Percentiles rank a stretch among this genome's conserved stretches.
Evolutionary conservation across 768 basidiomycete genomes (phyloP).

Genomic region (Polyporus arcularius): DNA sequence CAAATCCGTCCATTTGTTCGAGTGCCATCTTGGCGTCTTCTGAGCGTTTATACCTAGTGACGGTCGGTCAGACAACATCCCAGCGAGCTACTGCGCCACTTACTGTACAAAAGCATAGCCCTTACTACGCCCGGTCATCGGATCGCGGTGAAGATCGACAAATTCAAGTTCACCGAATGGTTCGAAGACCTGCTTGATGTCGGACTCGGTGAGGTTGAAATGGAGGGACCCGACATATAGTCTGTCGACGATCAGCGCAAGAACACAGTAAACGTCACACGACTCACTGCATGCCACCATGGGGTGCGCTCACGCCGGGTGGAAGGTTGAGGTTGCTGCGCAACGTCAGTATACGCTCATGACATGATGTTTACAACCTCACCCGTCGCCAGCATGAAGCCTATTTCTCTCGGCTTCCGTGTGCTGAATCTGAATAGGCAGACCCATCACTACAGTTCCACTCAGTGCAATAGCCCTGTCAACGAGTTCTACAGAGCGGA

Average conservation of each 20-base stretch:
- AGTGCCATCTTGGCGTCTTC: constrained; percentile 96
- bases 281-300: constrained; percentile 79
- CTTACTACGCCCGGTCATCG: constrained; percentile 92
- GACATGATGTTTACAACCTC: constrained; percentile 30
- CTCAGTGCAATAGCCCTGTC: constrained; percentile 87
- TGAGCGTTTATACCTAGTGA: constrained; percentile 75
- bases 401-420: constrained; percentile 96
- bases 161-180: constrained; percentile 98
- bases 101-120: constrained; percentile 98
- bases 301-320: constrained; percentile 80
- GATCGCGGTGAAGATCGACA: constrained; percentile 96
- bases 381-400: constrained; percentile 88
- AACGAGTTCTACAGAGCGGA: constrained; percentile 87
- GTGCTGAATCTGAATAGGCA: constrained; percentile 94
- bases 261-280: constrained; percentile 24
- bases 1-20: constrained; percentile 99
- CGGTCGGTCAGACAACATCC: not conserved
- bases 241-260: constrained; percentile 40
- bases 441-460: constrained; percentile 97
- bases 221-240: constrained; percentile 97
- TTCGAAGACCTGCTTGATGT: constrained; percentile 98
- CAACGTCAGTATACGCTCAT: constrained; percentile 9
- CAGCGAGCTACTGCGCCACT: constrained; percentile 28
- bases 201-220: constrained; percentile 95
- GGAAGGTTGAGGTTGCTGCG: constrained; percentile 77